A percentile compares a stretch with the other conserved stretches of the same genome.
Evolutionary conservation across 2,329 filamentous ascomycete genomes (phyloP).

Genomic region (Trichoderma koningii): DNA sequence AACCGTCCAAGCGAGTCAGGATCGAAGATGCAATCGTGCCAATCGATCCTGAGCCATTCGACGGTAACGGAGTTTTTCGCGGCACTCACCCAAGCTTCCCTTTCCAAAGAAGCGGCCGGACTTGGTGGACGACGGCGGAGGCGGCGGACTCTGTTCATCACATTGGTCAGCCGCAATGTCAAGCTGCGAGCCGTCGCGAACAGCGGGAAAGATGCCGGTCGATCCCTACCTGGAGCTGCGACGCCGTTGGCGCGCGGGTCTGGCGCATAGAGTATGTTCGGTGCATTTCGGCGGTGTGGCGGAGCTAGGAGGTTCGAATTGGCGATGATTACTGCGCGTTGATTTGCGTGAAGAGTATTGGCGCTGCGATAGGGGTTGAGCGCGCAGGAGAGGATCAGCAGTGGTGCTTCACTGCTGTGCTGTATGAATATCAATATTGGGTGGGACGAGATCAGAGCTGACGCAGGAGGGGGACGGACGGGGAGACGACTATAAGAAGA

Average conservation of each 20-base stretch:
- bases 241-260: slow-evolving; percentile 91
- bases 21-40: neutral
- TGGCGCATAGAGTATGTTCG: slow-evolving; percentile 99
- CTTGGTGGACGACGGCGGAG: slow-evolving; percentile 89
- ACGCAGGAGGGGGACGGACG: slow-evolving; percentile 17
- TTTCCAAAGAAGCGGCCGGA: slow-evolving; percentile 85
- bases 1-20: too few species aligned
- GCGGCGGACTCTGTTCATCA: slow-evolving; percentile 78
- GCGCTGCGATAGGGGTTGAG: slow-evolving; percentile 7
- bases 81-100: slow-evolving; percentile 76
- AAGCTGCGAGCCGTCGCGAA: neutral
- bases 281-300: slow-evolving; percentile 68
- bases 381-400: slow-evolving; percentile 16
- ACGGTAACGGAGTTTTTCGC: neutral
- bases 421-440: slow-evolving; percentile 7
- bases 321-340: slow-evolving; percentile 16
- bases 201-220: neutral
- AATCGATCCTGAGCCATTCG: neutral
- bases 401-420: neutral
- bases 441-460: neutral
- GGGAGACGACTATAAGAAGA: slow-evolving; percentile 26
- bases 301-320: slow-evolving; percentile 29
- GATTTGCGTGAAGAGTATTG: neutral
- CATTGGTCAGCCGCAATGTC: neutral
- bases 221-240: slow-evolving; percentile 61